A percentile compares a stretch with the other conserved stretches of the same genome.
Evolutionary conservation across 306 rosid species (phyloP).

Genomic region (Datisca glomerata): DNA sequence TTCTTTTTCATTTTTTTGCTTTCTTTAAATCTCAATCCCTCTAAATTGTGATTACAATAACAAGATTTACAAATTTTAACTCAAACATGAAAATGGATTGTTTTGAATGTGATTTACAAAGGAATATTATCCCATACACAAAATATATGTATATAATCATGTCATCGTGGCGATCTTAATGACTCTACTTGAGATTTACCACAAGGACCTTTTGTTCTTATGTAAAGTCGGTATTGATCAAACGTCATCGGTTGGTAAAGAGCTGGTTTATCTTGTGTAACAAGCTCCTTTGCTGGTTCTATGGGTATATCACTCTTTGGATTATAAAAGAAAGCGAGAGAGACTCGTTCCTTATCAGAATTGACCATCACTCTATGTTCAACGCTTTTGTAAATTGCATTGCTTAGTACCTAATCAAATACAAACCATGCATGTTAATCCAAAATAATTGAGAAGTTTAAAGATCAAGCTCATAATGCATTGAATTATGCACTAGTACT

Average conservation of each 20-base stretch:
- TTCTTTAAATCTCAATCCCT: too few relatives aligned
- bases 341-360: conserved; percentile 54
- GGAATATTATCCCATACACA: not conserved
- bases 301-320: conserved; percentile 79
- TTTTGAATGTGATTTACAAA: not conserved
- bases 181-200: conserved; percentile 87
- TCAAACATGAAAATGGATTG: not conserved
- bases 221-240: conserved; percentile 71
- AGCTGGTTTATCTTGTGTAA: conserved; percentile 39
- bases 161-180: conserved; percentile 31
- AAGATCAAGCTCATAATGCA: too few relatives aligned
- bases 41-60: not conserved
- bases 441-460: too few relatives aligned
- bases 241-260: conserved; percentile 63
- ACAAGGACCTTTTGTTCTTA: conserved; percentile 60
- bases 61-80: too few relatives aligned
- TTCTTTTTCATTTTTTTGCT: too few relatives aligned
- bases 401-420: conserved; percentile 51
- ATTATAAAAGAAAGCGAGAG: conserved; percentile 88
- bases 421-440: conserved; percentile 1
- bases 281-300: conserved; percentile 47
- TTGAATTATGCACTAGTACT: too few relatives aligned
- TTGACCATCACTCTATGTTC: conserved; percentile 91
- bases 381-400: conserved; percentile 72
- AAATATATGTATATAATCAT: not conserved